phyloP scores from a whole-genome alignment of 768 basidiomycete species.

The Pleurotus giganteus region DNA sequence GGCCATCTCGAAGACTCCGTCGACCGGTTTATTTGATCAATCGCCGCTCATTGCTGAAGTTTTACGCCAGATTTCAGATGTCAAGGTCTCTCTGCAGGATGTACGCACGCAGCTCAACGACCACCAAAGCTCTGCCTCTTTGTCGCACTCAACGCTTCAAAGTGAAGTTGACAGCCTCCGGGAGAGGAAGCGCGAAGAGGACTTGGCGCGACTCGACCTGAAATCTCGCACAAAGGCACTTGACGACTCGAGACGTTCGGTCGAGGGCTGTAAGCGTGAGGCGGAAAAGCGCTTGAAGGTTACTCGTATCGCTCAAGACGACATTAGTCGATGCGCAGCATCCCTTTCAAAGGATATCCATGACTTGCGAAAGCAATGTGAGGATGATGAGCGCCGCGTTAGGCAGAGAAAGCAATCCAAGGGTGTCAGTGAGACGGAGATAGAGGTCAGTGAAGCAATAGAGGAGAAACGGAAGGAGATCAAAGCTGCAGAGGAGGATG shows the following conservation, averaged over 20 bases:
- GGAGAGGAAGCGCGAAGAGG: conserved; percentile 78
- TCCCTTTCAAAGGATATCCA: conserved; percentile 62
- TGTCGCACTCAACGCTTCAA: conserved; percentile 67
- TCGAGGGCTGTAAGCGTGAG: conserved; percentile 78
- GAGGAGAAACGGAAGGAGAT: conserved; percentile 61
- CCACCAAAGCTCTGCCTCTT: conserved; percentile 50
- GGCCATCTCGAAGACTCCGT: conserved; percentile 34
- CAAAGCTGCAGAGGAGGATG: conserved; percentile 62
- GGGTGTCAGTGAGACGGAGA: conserved; percentile 49
- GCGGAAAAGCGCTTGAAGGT: conserved; percentile 85
- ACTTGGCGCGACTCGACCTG: conserved; percentile 70
- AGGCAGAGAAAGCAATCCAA: conserved; percentile 33
- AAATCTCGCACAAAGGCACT: conserved; percentile 81
- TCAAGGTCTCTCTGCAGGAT: conserved; percentile 63
- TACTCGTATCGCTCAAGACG: conserved; percentile 64
- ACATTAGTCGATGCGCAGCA: conserved; percentile 54
- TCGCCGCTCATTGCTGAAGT: conserved; percentile 73
- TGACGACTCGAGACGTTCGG: conserved; percentile 83
- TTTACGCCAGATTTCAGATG: conserved; percentile 65
- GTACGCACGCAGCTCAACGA: conserved; percentile 69
- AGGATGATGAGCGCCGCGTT: conserved; percentile 54
- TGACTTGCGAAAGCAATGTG: conserved; percentile 49
- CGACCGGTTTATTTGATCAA: conserved; percentile 50
- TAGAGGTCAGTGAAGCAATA: conserved; percentile 50
- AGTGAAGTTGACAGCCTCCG: conserved; percentile 71